Conservation (phyloP, 495 filamentous ascomycete species). For the Cetradonia linearis region DNA sequence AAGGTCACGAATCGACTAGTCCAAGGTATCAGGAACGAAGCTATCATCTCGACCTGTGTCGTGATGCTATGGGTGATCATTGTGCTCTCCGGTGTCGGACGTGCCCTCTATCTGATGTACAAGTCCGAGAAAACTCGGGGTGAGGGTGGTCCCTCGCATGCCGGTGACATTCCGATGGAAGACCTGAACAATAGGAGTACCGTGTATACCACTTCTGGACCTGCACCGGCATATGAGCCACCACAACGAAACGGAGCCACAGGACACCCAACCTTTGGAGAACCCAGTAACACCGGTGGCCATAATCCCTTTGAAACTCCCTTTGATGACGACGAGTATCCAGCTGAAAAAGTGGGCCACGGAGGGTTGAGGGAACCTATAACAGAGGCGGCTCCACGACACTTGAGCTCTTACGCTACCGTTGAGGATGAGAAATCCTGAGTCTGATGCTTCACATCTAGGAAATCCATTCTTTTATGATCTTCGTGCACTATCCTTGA, state of each 20-base stretch:
- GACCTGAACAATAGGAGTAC: constrained; percentile 9
- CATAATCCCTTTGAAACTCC: background rate
- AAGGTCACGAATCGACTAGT: constrained; percentile 54
- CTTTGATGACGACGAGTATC: constrained; percentile 22
- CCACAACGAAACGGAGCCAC: constrained; percentile 8
- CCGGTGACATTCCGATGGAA: constrained; percentile 24
- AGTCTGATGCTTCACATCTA: background rate
- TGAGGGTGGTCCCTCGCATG: constrained; percentile 37
- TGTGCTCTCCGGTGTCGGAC: constrained; percentile 58
- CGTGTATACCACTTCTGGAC: constrained; percentile 13
- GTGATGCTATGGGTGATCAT: constrained; percentile 67
- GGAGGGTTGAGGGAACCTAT: constrained; percentile 33
- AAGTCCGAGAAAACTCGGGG: constrained; percentile 35
- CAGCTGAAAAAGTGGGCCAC: constrained; percentile 39
- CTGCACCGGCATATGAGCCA: constrained; percentile 26
- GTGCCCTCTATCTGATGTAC: constrained; percentile 46
- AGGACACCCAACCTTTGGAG: constrained; percentile 4
- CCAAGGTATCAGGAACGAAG: constrained; percentile 57
- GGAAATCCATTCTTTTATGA: background rate
- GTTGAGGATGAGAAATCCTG: constrained; percentile 20
- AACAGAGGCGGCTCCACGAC: constrained; percentile 4
- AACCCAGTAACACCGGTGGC: constrained; percentile 6
- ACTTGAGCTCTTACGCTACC: constrained; percentile 14
- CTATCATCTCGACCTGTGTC: constrained; percentile 62
- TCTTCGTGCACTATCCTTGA: constrained; percentile 4